Percentiles rank a stretch among this genome's conserved stretches.
Evolutionary conservation across 208 protist species (phyloP).

Genomic region (Naegleria gruberi): DNA sequence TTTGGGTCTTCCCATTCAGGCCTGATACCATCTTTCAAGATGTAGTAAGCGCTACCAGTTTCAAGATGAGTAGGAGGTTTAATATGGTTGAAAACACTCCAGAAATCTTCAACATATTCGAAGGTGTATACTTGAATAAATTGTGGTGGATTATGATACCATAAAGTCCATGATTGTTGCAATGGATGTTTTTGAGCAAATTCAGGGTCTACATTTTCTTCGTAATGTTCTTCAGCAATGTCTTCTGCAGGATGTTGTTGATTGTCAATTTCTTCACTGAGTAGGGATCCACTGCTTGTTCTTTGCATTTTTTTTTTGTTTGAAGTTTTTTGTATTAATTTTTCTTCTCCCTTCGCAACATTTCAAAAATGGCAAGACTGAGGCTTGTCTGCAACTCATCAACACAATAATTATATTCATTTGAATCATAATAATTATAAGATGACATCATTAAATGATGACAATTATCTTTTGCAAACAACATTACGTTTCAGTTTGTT

Average conservation of each 20-base stretch:
- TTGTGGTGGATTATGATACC: conserved; percentile 37
- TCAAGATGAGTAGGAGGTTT: conserved; percentile 57
- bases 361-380: too few relatives aligned
- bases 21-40: conserved; percentile 86
- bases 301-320: not conserved
- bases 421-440: too few relatives aligned
- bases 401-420: too few relatives aligned
- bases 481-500: too few relatives aligned
- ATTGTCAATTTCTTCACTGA: not conserved
- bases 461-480: too few relatives aligned
- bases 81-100: conserved; percentile 84
- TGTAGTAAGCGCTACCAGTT: conserved; percentile 70
- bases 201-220: not conserved
- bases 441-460: too few relatives aligned
- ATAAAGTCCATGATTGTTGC: not conserved
- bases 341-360: too few relatives aligned
- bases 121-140: conserved; percentile 64
- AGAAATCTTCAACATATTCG: conserved; percentile 67
- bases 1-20: conserved; percentile 86
- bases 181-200: not conserved
- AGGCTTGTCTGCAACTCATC: too few relatives aligned
- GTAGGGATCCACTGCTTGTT: not conserved
- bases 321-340: too few relatives aligned
- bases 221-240: not conserved
- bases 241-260: not conserved